Evolutionary conservation across 805 yeast species (phyloP), one percentile per base, ranked within the genome.

Genomic region (Cyberlindnera xishuangbannaensis): DNA sequence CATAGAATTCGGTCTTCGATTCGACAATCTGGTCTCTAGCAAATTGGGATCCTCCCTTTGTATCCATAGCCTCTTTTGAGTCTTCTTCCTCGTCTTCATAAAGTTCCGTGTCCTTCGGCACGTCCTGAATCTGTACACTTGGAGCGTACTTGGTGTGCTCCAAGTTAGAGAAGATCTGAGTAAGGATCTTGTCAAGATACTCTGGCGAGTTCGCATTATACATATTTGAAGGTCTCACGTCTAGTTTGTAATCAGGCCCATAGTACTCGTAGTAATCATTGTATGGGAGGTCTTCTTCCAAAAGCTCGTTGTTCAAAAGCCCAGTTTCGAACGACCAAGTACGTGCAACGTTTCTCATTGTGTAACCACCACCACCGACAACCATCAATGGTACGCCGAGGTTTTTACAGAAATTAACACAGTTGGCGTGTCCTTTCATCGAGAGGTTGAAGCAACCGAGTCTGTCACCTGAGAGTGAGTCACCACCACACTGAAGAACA

Each of bases 401-500:
- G 7, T 83, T 71, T 56, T 83, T 83, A 32, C 88, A 86, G 60
- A 76, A 90, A 47, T 81, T 78, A 32, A 90, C 85, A 66, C 98
- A 92, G 59, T 90, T 94, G 25, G 97, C 97, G 57, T 94, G 99
- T 0, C 96, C 97, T 36, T 67, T 69, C 75, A 90, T 88, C 36
- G 92, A 85, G 43, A 92, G 71, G 56, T 94, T 92, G 65, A 94
- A 94, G 51, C 96, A 85, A 20, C 99, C 98, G 39, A 94, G 67
- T 48, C 95, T 73, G 65, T 92, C 99, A 26, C 97, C 95, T 25
- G 95, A 86, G 32, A 92, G 68, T 2, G 97, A 88, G 58, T 92
- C 99, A 18, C 97, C 98, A 30, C 99, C 99, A 65, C 97, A 87
- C 61, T 92, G 99, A 44, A 88, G 74, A n/a, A 92, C 96, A 41